phyloP scores from a whole-genome alignment of 2,329 filamentous ascomycete genomes.

The Xylariales sp. region DNA sequence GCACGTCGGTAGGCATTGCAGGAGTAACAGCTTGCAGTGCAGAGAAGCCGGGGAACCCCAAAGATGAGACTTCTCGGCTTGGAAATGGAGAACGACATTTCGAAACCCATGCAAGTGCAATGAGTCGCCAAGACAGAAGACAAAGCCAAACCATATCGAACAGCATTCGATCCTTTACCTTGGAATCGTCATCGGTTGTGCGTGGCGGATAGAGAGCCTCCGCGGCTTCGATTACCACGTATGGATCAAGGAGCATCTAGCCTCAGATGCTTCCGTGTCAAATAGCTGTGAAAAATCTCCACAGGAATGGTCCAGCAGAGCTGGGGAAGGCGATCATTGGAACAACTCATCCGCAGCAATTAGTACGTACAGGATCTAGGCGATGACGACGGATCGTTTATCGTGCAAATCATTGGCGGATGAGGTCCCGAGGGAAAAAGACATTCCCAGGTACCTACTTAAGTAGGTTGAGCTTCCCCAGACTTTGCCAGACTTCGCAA shows the following conservation, averaged over 20 bases:
- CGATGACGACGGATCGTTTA: conserved; percentile 7
- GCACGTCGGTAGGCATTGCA: conserved; percentile 1
- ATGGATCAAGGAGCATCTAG: not conserved
- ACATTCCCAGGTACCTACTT: conserved; percentile 13
- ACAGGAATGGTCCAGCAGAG: not conserved
- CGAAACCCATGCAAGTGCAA: not conserved
- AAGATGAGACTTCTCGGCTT: not conserved
- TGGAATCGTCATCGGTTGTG: not conserved
- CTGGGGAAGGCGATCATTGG: conserved; percentile 2
- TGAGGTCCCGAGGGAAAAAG: conserved; percentile 9
- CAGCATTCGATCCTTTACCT: not conserved
- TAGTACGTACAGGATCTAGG: conserved; percentile 10
- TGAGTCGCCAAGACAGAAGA: not conserved
- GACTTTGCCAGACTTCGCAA: conserved; percentile 10
- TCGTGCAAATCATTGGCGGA: conserved; percentile 4
- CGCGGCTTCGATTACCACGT: not conserved
- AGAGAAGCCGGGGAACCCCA: not conserved
- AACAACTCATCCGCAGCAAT: too few relatives aligned
- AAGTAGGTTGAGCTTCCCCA: conserved; percentile 10
- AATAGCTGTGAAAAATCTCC: not conserved
- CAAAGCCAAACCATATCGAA: not conserved
- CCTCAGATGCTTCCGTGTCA: not conserved
- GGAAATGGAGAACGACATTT: not conserved
- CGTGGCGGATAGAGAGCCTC: not conserved
- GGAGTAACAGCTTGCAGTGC: not conserved